These are phyloP conservation scores for Epichloe festucae DNA, from an alignment of 2,329 filamentous ascomycete genomes.

Conservation along the genomic window DNA sequence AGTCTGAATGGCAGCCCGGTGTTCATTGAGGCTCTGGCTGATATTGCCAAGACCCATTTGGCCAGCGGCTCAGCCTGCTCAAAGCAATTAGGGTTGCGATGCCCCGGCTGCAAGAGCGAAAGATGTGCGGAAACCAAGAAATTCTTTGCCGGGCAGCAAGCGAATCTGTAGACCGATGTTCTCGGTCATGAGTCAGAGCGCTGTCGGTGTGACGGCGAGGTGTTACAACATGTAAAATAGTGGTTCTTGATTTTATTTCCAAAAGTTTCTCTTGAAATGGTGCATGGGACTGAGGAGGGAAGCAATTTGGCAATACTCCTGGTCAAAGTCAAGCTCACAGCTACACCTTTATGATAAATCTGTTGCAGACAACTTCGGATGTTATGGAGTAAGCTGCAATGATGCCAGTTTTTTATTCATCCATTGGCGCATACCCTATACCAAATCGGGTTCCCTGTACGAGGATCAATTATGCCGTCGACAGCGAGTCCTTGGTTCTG, in stretches of 20 bases:
- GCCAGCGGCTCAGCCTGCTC: constrained; percentile 56
- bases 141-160: constrained; percentile 41
- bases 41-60: constrained; percentile 73
- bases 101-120: constrained; percentile 86
- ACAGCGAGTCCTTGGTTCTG: too few relatives aligned
- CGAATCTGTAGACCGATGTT: constrained; percentile 9
- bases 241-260: neutral
- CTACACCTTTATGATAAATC: too few relatives aligned
- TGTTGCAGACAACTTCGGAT: too few relatives aligned
- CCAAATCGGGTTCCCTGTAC: too few relatives aligned
- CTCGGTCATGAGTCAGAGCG: neutral
- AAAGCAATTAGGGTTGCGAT: constrained; percentile 77
- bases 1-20: constrained; percentile 82
- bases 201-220: constrained; percentile 4
- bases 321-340: too few relatives aligned
- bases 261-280: neutral
- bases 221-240: constrained; percentile 2
- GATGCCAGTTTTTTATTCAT: too few relatives aligned
- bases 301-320: too few relatives aligned
- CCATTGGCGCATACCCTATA: too few relatives aligned
- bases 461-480: too few relatives aligned
- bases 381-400: too few relatives aligned
- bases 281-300: neutral
- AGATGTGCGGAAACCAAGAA: constrained; percentile 67
- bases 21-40: constrained; percentile 81